Evolutionary conservation across 2,329 filamentous ascomycete genomes (phyloP).

Genomic region (Paraconiothyrium brasiliense): DNA sequence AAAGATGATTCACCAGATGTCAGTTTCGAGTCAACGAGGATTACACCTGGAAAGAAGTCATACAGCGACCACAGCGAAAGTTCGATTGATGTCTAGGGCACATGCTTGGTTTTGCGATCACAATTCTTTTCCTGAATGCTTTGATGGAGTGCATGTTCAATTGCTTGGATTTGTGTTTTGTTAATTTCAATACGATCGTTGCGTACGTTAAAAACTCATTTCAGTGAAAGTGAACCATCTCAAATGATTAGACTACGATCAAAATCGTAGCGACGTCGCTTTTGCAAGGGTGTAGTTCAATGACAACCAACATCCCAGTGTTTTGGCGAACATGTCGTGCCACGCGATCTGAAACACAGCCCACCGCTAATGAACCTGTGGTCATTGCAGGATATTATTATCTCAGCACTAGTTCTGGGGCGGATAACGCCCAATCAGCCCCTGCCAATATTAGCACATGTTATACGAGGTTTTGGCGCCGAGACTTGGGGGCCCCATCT

Average conservation of each 20-base stretch:
- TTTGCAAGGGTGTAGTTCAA: too few species aligned
- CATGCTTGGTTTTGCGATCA: neutral
- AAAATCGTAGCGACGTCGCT: too few species aligned
- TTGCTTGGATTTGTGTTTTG: neutral
- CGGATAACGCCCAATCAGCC: neutral
- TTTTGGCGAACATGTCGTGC: too few species aligned
- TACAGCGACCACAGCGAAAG: neutral
- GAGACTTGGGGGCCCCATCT: neutral
- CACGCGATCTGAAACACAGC: neutral
- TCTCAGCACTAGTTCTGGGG: neutral
- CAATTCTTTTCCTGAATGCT: neutral
- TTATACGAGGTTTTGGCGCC: too few species aligned
- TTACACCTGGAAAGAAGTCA: neutral
- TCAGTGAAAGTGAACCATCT: too few species aligned
- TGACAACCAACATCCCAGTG: too few species aligned
- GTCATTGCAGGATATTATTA: neutral
- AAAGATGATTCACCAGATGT: neutral
- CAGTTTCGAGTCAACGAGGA: neutral
- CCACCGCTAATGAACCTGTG: neutral
- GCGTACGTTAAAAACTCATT: too few species aligned
- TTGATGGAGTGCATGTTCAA: neutral
- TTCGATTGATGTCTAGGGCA: neutral
- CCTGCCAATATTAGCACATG: neutral
- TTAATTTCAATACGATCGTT: too few species aligned
- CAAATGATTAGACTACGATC: too few species aligned